These are phyloP conservation scores for Leccinum subtestaceum DNA, from an alignment of 768 basidiomycete genomes.

Conservation along the genomic window DNA sequence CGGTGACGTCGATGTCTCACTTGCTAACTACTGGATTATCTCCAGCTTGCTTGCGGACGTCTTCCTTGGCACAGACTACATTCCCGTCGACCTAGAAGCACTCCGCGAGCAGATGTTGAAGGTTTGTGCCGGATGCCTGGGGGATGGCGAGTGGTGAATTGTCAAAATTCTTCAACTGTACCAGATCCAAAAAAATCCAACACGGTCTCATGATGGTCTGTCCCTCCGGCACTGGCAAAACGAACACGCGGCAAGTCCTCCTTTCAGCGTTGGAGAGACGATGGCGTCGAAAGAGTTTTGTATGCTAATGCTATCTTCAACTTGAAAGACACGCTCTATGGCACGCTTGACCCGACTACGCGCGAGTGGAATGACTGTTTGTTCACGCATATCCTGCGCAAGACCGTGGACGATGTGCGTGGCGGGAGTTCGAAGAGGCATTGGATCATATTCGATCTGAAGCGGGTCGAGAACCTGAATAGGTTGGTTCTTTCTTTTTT, in stretches of 20 bases:
- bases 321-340: slow-evolving; percentile 78
- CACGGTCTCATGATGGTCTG: slow-evolving; percentile 99
- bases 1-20: background rate
- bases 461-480: slow-evolving; percentile 99
- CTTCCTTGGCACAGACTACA: slow-evolving; percentile 93
- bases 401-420: slow-evolving; percentile 97
- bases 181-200: slow-evolving; percentile 98
- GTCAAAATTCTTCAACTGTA: slow-evolving; percentile 96
- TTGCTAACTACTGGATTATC: slow-evolving; percentile 1
- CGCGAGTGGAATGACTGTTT: slow-evolving; percentile 99
- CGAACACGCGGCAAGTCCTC: slow-evolving; percentile 94
- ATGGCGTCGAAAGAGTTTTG: slow-evolving; percentile 82
- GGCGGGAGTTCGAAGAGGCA: slow-evolving; percentile 95
- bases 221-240: slow-evolving; percentile 95
- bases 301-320: no score
- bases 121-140: slow-evolving; percentile 83
- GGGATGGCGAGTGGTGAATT: slow-evolving; percentile 86
- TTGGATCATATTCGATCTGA: slow-evolving; percentile 99
- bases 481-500: slow-evolving; percentile 52
- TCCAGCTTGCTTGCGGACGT: slow-evolving; percentile 88
- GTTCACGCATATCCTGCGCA: slow-evolving; percentile 95
- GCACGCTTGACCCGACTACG: slow-evolving; percentile 94
- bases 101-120: slow-evolving; percentile 82
- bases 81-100: slow-evolving; percentile 83
- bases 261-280: slow-evolving; percentile 85